Conservation (phyloP, 179 eudicot genomes). For the Beta corolliflora region DNA sequence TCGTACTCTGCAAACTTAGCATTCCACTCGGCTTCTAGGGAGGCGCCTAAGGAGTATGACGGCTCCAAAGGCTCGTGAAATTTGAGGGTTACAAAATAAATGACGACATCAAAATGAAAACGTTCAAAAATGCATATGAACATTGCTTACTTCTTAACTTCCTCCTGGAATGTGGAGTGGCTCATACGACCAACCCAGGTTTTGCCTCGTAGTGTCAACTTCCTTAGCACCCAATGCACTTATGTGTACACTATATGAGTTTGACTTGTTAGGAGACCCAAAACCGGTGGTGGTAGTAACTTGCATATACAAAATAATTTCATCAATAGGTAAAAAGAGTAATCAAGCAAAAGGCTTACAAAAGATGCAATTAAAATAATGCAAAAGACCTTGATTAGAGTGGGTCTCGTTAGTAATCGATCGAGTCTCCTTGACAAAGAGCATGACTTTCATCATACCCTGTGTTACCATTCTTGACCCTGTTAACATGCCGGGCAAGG, state of each 20-base stretch:
- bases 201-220: constrained; percentile 95
- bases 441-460: constrained; percentile 57
- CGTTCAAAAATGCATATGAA: neutral
- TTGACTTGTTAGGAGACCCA: constrained; percentile 99
- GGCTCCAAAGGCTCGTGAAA: constrained; percentile 90
- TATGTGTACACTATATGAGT: constrained; percentile 98
- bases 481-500: constrained; percentile 60
- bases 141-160: constrained; percentile 70
- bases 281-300: constrained; percentile 74
- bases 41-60: constrained; percentile 77
- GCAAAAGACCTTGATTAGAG: constrained; percentile 55
- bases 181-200: constrained; percentile 90
- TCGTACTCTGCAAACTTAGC: constrained; percentile 88
- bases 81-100: neutral
- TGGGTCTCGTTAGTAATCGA: constrained; percentile 50
- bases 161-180: constrained; percentile 86
- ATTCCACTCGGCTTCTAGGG: constrained; percentile 93
- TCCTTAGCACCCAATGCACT: constrained; percentile 91
- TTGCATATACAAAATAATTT: constrained; percentile 25
- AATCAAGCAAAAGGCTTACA: constrained; percentile 9
- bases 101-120: neutral
- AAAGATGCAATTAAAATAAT: neutral
- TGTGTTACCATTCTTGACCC: constrained; percentile 56
- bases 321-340: neutral
- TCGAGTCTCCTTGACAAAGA: constrained; percentile 51